Evolutionary conservation across 2,329 filamentous ascomycete genomes (phyloP).

Genomic region (Colletotrichum kahawae): DNA sequence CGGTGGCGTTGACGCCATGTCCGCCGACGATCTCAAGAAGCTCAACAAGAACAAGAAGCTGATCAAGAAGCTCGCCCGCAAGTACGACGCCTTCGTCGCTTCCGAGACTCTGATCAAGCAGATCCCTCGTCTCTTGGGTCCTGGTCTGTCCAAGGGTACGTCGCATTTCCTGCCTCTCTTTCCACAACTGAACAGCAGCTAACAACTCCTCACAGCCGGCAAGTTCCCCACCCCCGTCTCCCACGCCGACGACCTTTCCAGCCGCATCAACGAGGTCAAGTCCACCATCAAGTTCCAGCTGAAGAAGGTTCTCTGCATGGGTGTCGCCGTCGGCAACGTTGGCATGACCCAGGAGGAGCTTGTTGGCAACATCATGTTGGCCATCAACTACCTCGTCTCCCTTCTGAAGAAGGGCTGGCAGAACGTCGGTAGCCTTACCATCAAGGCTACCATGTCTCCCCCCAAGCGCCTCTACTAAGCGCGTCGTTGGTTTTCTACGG

Average conservation of each 20-base stretch:
- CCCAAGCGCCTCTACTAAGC: conserved; percentile 96
- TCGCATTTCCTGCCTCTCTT: conserved; percentile 28
- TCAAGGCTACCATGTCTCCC: conserved; percentile 99
- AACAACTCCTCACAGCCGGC: conserved; percentile 68
- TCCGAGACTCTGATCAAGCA: conserved; percentile 99
- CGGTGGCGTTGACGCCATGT: conserved; percentile 98
- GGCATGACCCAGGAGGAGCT: conserved; percentile 96
- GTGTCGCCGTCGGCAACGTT: conserved; percentile 98
- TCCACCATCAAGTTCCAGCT: conserved; percentile 99
- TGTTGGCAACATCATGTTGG: conserved; percentile 98
- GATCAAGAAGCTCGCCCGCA: conserved; percentile 99
- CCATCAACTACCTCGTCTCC: conserved; percentile 99
- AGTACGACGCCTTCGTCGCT: conserved; percentile 99
- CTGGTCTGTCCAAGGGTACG: conserved; percentile 95
- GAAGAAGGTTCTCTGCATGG: conserved; percentile 99
- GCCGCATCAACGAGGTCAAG: conserved; percentile 99
- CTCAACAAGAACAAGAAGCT: conserved; percentile 99
- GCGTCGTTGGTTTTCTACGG: conserved; percentile 12
- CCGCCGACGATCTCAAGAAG: conserved; percentile 98
- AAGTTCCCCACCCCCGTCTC: conserved; percentile 99
- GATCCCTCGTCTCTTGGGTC: conserved; percentile 99
- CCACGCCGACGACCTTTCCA: conserved; percentile 89
- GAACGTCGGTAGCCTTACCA: conserved; percentile 99
- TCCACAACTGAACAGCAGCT: conserved; percentile 21
- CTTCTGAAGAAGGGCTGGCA: conserved; percentile 99